Evolutionary conservation across 2,329 filamentous ascomycete species (phyloP).

Genomic region (Epichloe sibirici): DNA sequence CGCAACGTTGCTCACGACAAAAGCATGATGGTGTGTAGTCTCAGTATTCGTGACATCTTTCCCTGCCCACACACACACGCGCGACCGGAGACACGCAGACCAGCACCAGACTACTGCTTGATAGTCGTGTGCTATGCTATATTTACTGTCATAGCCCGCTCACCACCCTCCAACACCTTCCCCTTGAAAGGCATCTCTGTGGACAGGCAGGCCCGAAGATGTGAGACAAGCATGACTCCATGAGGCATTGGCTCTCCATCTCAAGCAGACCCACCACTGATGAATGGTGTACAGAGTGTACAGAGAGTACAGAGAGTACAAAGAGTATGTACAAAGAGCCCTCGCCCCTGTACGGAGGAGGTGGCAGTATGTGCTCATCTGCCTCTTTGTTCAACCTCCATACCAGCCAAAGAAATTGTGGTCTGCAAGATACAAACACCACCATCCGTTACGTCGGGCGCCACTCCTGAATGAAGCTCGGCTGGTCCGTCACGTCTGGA

Average conservation of each 20-base stretch:
- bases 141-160: background rate
- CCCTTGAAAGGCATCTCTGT: background rate
- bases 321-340: too few relatives aligned
- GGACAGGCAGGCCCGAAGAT: conserved; percentile 1
- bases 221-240: conserved; percentile 2
- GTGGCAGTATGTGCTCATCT: background rate
- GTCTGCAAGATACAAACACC: conserved; percentile 2
- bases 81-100: too few relatives aligned
- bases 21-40: background rate
- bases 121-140: too few relatives aligned
- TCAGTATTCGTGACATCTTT: background rate
- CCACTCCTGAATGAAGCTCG: background rate
- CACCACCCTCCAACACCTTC: background rate
- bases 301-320: too few relatives aligned
- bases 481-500: background rate
- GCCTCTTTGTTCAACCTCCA: background rate
- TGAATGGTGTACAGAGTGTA: too few relatives aligned
- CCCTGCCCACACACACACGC: background rate
- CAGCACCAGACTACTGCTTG: too few relatives aligned
- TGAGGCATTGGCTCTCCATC: conserved; percentile 2
- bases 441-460: background rate
- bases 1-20: background rate
- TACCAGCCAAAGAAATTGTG: background rate
- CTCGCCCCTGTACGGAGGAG: background rate
- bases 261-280: too few relatives aligned